A percentile compares a stretch with the other conserved stretches of the same genome.
Conservation (phyloP, 148 eudicot species). For the Silene conica region DNA sequence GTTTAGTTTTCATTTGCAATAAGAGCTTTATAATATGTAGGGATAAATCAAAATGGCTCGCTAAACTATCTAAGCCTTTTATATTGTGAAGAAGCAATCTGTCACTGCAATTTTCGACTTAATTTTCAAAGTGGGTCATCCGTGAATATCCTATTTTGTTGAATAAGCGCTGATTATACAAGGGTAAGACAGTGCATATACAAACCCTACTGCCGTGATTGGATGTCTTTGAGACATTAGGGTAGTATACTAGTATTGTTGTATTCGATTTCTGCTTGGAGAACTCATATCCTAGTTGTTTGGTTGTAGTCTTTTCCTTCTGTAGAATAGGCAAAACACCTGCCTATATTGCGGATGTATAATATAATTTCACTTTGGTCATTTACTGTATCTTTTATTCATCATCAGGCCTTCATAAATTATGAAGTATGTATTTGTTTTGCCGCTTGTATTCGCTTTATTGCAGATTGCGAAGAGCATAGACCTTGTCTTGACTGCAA, state of each 20-base stretch:
- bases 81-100: background rate
- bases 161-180: background rate
- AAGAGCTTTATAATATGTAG: background rate
- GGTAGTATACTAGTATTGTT: background rate
- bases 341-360: background rate
- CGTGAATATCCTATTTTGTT: background rate
- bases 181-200: background rate
- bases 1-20: background rate
- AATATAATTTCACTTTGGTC: too few species aligned
- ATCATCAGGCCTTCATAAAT: background rate
- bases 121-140: background rate
- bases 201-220: background rate
- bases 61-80: background rate
- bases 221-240: background rate
- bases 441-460: background rate
- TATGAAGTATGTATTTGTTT: background rate
- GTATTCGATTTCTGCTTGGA: background rate
- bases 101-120: background rate
- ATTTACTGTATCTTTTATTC: background rate
- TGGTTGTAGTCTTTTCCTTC: background rate
- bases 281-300: background rate
- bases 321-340: background rate
- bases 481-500: slow-evolving; percentile 51
- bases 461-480: slow-evolving; percentile 80
- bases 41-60: background rate